Conservation (phyloP, 129 eudicot species). For the Tagetes patula region DNA sequence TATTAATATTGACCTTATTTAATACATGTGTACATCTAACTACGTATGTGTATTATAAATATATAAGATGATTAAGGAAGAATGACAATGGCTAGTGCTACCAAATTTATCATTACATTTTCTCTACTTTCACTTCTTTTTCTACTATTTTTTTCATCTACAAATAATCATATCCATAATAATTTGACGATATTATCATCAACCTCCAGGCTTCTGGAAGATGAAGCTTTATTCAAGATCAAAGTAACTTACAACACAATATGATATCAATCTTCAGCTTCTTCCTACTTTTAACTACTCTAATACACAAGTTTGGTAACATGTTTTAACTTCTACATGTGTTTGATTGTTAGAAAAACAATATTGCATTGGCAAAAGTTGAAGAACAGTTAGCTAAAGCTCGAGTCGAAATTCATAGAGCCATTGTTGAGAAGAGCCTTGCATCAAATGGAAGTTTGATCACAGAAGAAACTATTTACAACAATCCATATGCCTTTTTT, state of each 20-base stretch:
- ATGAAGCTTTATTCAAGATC: conserved; percentile 12
- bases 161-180: conserved; percentile 13
- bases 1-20: no score
- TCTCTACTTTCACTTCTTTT: conserved; percentile 15
- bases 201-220: conserved; percentile 26
- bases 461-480: conserved; percentile 23
- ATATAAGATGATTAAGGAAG: conserved; percentile 1
- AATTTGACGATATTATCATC: not conserved
- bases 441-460: conserved; percentile 17
- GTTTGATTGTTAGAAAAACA: conserved; percentile 15
- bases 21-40: not conserved
- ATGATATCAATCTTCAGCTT: not conserved
- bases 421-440: conserved; percentile 26
- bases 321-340: not conserved
- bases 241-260: conserved; percentile 15
- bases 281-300: not conserved
- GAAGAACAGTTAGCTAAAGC: conserved; percentile 34
- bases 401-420: conserved; percentile 25
- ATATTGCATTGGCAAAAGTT: conserved; percentile 15
- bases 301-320: not conserved
- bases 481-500: conserved; percentile 26
- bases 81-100: conserved; percentile 16
- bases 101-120: conserved; percentile 15
- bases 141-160: conserved; percentile 1
- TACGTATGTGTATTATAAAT: not conserved